These are phyloP conservation scores for Leccinum olivaceoglutinosum DNA, from an alignment of 1,284 basidiomycete genomes.

Conservation along the genomic window DNA sequence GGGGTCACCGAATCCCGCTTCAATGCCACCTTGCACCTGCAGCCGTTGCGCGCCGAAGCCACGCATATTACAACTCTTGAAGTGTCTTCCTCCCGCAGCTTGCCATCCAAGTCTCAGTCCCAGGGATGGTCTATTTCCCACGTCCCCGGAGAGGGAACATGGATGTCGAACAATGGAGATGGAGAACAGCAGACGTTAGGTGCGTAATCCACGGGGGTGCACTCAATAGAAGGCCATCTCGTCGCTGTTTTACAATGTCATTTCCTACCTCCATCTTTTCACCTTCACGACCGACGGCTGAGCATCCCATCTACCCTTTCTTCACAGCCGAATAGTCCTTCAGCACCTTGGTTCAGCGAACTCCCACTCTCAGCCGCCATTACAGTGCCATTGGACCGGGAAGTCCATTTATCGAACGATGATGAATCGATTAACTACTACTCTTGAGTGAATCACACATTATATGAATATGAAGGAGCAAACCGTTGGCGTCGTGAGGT, in stretches of 20 bases:
- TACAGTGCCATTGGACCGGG: slow-evolving; percentile 34
- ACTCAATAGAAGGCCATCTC: slow-evolving; percentile 20
- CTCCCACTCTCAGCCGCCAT: slow-evolving; percentile 8
- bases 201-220: slow-evolving; percentile 2
- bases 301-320: slow-evolving; percentile 7
- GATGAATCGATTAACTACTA: slow-evolving; percentile 79
- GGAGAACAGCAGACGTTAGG: not conserved
- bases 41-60: not conserved
- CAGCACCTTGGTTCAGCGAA: slow-evolving; percentile 6
- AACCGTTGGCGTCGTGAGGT: slow-evolving; percentile 74
- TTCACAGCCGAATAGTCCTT: slow-evolving; percentile 4
- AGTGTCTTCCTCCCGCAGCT: not conserved
- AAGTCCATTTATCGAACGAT: slow-evolving; percentile 97
- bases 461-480: slow-evolving; percentile 94
- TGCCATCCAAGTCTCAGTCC: not conserved
- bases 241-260: slow-evolving; percentile 15
- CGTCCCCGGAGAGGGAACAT: not conserved
- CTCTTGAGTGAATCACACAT: slow-evolving; percentile 82
- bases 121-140: not conserved
- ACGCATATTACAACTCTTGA: not conserved
- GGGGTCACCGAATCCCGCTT: not conserved
- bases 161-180: not conserved
- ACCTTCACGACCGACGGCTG: slow-evolving; percentile 2
- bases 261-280: slow-evolving; percentile 5
- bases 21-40: not conserved